Evolutionary conservation across 192 early-diverging fungal genomes (phyloP), one percentile per base, ranked within the genome.

Genomic region (Podochytrium sp.): DNA sequence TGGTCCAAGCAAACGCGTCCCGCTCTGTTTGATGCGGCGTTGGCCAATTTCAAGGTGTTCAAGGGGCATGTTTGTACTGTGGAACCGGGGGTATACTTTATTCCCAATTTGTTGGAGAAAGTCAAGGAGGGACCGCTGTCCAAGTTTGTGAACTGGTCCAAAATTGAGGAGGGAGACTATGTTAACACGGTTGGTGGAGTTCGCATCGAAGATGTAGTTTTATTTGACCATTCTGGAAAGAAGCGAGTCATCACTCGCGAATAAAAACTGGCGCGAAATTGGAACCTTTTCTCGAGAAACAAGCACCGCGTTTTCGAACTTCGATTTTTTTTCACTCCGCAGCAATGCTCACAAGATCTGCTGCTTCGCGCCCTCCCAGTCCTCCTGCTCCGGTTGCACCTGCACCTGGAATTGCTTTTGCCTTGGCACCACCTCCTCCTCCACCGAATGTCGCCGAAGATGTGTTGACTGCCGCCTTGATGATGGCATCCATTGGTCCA

Each of bases 1-100:
- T 57, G 69, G 61, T 32, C 29, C 27, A 67, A 39, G 53, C 34
- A 35, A 39, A 47, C 43, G 14, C 30, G 33, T 10, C 52, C 49
- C 49, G 41, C 18, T 7, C 52, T 52, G 40, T 52, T 33, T 34
- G 49, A 51, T 37, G 35, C 41, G 4, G 66, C 49, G 2, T 2
- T 52, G 12, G 43, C 72, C 20, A 65, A 32, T 49, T 74, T 38
- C 51, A 37, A 62, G 42, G 52, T 74, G 6, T 62, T 47, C 41
- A 62, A 41, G 18, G 92, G 92, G 32, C 89, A 91, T 85, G 87
- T 90, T 39, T 83, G 92, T 64, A 98, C 96, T 2, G 90, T 98
- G 30, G 96, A 98, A 79, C 96, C 96, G 23, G 96, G 96, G 1
- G 81, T 96, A 62, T 98, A 98, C 80, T 96, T 98, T 81, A 91